These are phyloP conservation scores for Cyberlindnera xylosilytica DNA, from an alignment of 805 yeast species.

Conservation along the genomic window DNA sequence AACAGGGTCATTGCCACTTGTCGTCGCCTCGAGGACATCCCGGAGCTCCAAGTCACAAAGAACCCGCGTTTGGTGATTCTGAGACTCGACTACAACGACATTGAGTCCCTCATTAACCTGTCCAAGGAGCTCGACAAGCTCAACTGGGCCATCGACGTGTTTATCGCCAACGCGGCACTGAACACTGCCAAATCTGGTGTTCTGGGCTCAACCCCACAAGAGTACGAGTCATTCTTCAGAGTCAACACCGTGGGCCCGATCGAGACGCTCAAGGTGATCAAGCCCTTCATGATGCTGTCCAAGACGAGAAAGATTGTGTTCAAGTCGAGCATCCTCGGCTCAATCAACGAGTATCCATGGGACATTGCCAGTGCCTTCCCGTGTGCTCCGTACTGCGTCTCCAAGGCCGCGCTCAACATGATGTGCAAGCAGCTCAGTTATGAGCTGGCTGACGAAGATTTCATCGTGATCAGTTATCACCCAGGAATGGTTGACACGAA, in stretches of 20 bases:
- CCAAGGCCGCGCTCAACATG: conserved; percentile 37
- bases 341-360: conserved; percentile 23
- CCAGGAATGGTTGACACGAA: conserved; percentile 28
- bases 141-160: conserved; percentile 31
- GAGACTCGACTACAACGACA: conserved; percentile 21
- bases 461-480: conserved; percentile 28
- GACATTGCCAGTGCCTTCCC: conserved; percentile 18
- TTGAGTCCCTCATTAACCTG: conserved; percentile 14
- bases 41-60: conserved; percentile 21
- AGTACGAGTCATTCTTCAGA: conserved; percentile 20
- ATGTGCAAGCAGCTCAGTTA: conserved; percentile 25
- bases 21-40: conserved; percentile 12
- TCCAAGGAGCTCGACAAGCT: conserved; percentile 19
- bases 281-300: conserved; percentile 28
- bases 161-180: conserved; percentile 35
- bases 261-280: conserved; percentile 28
- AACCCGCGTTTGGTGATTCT: conserved; percentile 22
- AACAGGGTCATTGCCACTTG: conserved; percentile 27
- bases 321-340: conserved; percentile 30
- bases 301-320: conserved; percentile 29
- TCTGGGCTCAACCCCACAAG: conserved; percentile 20
- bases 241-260: conserved; percentile 34
- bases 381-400: conserved; percentile 32
- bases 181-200: conserved; percentile 21
- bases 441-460: conserved; percentile 27